These are phyloP conservation scores for Coniochaeta pulveracea DNA, from an alignment of 2,329 filamentous ascomycete genomes.

Conservation along the genomic window DNA sequence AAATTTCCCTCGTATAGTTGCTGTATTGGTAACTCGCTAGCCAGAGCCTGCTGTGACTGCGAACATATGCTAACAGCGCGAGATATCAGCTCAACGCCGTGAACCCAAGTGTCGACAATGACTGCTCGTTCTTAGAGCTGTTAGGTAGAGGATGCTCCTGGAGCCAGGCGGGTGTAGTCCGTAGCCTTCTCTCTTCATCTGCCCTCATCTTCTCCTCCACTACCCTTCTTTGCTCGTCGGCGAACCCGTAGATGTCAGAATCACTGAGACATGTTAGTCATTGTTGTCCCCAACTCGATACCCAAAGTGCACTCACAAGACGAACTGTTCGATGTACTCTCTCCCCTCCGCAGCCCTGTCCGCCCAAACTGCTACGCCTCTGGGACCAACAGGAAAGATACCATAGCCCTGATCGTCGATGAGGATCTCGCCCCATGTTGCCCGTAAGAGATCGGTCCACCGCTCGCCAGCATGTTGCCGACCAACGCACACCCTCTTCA, in stretches of 20 bases:
- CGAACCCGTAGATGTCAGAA: constrained; percentile 1
- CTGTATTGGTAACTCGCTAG: too few species aligned
- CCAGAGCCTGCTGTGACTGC: too few species aligned
- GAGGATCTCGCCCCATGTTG: constrained; percentile 39
- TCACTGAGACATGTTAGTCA: neutral
- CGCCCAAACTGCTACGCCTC: constrained; percentile 52
- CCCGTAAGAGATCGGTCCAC: constrained; percentile 53
- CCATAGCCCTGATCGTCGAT: constrained; percentile 51
- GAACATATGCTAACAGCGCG: too few species aligned
- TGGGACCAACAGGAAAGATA: constrained; percentile 38
- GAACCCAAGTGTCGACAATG: too few species aligned
- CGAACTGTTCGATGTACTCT: constrained; percentile 15
- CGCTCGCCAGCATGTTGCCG: constrained; percentile 42
- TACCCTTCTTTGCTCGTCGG: constrained; percentile 1
- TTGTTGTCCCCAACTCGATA: neutral
- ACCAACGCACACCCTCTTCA: constrained; percentile 50
- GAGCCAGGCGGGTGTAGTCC: neutral
- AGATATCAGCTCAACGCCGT: too few species aligned
- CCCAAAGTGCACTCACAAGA: constrained; percentile 9
- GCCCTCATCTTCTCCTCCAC: constrained; percentile 1
- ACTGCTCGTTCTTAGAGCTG: too few species aligned
- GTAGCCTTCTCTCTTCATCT: neutral
- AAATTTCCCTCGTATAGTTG: too few species aligned
- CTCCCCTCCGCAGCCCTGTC: constrained; percentile 40
- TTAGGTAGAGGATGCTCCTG: neutral